Conservation (phyloP, 2,329 filamentous ascomycete genomes). For the Nemania sp. region DNA sequence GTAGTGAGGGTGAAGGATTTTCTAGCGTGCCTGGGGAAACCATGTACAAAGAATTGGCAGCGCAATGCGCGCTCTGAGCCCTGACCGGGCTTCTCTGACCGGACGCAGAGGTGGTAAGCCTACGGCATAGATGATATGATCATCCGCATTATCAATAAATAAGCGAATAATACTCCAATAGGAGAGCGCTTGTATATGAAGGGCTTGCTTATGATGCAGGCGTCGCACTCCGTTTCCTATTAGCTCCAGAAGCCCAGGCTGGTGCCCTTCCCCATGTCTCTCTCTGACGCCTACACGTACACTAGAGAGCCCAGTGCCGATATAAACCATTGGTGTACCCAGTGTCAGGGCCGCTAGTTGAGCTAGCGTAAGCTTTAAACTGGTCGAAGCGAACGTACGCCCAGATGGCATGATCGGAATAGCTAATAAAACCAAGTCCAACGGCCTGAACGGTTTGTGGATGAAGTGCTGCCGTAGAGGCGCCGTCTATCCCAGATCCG, state of each 20-base stretch:
- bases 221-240: background rate
- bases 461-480: background rate
- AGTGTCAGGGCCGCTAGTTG: background rate
- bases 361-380: background rate
- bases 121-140: background rate
- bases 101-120: background rate
- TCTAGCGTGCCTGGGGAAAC: constrained; percentile 3
- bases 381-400: background rate
- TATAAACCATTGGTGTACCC: background rate
- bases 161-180: constrained; percentile 3
- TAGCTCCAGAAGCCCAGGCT: background rate
- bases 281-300: background rate
- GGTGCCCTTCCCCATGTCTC: background rate
- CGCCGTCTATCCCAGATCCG: background rate
- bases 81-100: background rate
- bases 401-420: background rate
- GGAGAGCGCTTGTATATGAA: background rate
- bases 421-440: background rate
- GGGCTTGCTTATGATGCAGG: constrained; percentile 13
- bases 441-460: background rate
- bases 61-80: background rate
- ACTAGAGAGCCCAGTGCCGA: background rate
- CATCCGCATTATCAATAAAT: background rate
- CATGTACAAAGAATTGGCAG: background rate
- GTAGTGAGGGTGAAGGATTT: background rate